Evolutionary conservation across 2,329 filamentous ascomycete genomes (phyloP), one percentile per base, ranked within the genome.

Genomic region (Xylariaceae sp.): DNA sequence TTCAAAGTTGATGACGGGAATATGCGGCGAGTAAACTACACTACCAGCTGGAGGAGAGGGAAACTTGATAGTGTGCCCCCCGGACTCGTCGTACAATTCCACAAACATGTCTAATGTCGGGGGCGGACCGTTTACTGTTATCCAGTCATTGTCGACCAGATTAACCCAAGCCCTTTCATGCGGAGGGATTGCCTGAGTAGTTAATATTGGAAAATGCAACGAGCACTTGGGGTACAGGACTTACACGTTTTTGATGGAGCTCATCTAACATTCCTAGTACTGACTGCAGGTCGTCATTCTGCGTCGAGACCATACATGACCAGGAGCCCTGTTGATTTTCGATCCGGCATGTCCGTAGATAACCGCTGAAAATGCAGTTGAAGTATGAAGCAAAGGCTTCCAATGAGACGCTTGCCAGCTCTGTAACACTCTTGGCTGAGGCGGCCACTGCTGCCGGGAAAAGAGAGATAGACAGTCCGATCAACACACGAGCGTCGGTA

Each of bases 361-460:
- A 51, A 47, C 53, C 56, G 40, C 42, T 44, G 31, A 57, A 45
- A 5, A 47, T 40, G 43, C 54, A 51, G 35, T 26, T 49, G 47
- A 57, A 55, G 46, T 56, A 59, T 3, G 59, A 54, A 27, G 59
- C 53, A 26, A 60, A 59, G 3, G 37, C 54, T 39, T 58, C 57
- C 27, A 60, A 35, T 30, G 59, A 49, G 40, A 59, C 44, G 27
- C 41, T 52, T 5, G 51, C 48, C 6, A 61, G 55, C 31, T 61
- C 57, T 27, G 50, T 54, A 29, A 49, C 53, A 35, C 47, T 54
- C 46, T 27, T 48, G 6, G 59, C 57, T 27, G 54, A 54, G 19
- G 54, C 57, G 11, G 59, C 57, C 29, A 61, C 27, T 7, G 55
- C 57, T 26, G 59, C 59, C n/a, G 55, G 55, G 32, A 61, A 56